Percentiles rank a stretch among this genome's conserved stretches.
These are phyloP conservation scores for Kalanchoe fedtschenkoi DNA, from an alignment of 164 flowering plant genomes.

Conservation along the genomic window DNA sequence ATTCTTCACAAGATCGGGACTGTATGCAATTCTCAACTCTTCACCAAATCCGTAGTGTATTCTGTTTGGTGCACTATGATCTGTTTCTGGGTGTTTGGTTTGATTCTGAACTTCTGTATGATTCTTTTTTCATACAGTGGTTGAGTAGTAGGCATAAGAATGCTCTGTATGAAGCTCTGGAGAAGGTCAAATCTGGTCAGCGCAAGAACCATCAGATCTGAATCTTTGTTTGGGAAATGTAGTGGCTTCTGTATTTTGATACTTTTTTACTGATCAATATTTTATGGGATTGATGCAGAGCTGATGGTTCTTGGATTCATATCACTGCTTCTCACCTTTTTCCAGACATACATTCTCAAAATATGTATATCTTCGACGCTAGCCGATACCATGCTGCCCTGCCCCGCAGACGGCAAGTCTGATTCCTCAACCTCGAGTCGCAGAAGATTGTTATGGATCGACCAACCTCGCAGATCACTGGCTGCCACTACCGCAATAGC, in stretches of 20 bases:
- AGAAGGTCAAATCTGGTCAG: constrained; percentile 78
- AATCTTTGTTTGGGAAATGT: no score
- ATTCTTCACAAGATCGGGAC: constrained; percentile 58
- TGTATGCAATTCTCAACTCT: background rate
- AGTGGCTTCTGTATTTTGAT: no score
- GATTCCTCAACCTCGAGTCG: constrained; percentile 16
- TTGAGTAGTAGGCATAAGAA: constrained; percentile 53
- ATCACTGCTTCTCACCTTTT: constrained; percentile 48
- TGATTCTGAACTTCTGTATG: background rate
- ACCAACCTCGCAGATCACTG: constrained; percentile 23
- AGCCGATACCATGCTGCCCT: constrained; percentile 51
- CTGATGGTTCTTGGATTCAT: constrained; percentile 72
- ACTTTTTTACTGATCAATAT: no score
- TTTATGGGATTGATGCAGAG: constrained; percentile 29
- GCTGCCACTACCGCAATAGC: constrained; percentile 12
- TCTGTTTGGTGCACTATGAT: background rate
- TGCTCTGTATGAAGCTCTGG: constrained; percentile 77
- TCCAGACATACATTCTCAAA: constrained; percentile 37
- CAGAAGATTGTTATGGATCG: constrained; percentile 32
- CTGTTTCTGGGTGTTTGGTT: background rate
- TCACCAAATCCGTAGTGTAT: background rate
- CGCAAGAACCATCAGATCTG: no score
- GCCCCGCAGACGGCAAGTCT: constrained; percentile 8
- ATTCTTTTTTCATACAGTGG: constrained; percentile 32
- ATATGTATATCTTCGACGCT: constrained; percentile 36